phyloP scores from a whole-genome alignment of 495 filamentous ascomycete species.

The Penicillium goetzii region DNA sequence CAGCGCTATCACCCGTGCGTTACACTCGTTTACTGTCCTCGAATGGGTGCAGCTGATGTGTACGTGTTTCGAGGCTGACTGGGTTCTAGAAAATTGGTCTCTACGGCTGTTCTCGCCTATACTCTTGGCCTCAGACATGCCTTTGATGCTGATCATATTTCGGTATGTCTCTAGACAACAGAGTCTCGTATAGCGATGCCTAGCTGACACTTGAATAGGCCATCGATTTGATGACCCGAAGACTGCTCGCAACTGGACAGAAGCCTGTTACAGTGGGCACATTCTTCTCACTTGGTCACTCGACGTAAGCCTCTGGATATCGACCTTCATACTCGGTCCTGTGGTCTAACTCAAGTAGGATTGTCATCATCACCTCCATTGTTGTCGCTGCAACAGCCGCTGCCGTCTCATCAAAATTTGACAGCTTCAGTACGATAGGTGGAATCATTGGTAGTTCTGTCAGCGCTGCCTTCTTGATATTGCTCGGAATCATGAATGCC shows the following conservation, averaged over 20 bases:
- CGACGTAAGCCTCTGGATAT: slow-evolving; percentile 59
- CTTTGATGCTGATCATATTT: slow-evolving; percentile 95
- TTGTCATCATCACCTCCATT: slow-evolving; percentile 88
- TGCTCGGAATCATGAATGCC: slow-evolving; percentile 80
- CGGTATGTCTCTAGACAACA: slow-evolving; percentile 42
- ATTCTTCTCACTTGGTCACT: slow-evolving; percentile 95
- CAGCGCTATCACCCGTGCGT: slow-evolving; percentile 47
- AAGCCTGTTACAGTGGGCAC: slow-evolving; percentile 90
- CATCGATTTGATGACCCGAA: slow-evolving; percentile 93
- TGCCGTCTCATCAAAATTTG: slow-evolving; percentile 77
- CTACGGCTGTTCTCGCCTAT: slow-evolving; percentile 81
- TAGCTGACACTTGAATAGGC: slow-evolving; percentile 52
- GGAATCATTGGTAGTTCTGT: slow-evolving; percentile 82
- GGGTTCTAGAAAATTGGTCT: slow-evolving; percentile 60
- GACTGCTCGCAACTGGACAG: slow-evolving; percentile 85
- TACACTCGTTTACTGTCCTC: not conserved
- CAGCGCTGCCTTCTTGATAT: slow-evolving; percentile 76
- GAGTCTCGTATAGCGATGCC: not conserved
- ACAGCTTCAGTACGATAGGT: slow-evolving; percentile 77
- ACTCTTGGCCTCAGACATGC: slow-evolving; percentile 92
- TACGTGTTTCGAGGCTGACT: not conserved
- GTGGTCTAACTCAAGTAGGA: slow-evolving; percentile 41
- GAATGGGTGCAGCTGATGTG: too few species aligned
- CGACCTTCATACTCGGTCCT: too few species aligned
- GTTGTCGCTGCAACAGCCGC: slow-evolving; percentile 89